Base-by-base conservation (phyloP, 2,329 filamentous ascomycete species). In the Aureobasidium sp. region DNA sequence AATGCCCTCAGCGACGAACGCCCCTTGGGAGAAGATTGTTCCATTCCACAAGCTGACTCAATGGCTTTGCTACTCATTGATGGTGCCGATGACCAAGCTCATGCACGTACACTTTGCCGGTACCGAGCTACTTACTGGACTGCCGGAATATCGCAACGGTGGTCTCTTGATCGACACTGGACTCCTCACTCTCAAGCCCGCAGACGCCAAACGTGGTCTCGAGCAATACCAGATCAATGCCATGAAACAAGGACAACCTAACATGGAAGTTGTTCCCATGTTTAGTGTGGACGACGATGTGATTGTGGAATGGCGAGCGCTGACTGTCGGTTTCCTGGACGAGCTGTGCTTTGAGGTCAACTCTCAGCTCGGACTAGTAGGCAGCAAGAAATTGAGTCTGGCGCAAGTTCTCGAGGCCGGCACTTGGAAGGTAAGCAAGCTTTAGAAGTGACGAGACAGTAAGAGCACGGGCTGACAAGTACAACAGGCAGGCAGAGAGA, bases 31-130 rank as follows among this genome's bases (percentile, higher is more conserved):
- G 72, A 87, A 82, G 67, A 93, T 95, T 68, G 84, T 93, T 11
- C 91, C 91, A 0, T 96, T 96, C 78, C 92, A 97, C 79, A 96
- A 96, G 76, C 82, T 96, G 39, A 95, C 91, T 0, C 91, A 96
- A 74, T 97, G 92, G 92, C 86, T 97, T 61, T 90, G 89, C 54
- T 96, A 96, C 76, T 96, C 91, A 2, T 83, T 97, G 61, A 95
- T 95, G 89, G 87, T 91, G 29, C 91, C 91, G 0, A 95, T 96
- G 87, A 84, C 87, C 61, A 89, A 86, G 66, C 75, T 96, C 27
- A 85, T 96, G 68, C 84, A 88, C 62, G 86, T 95, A 63, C 85
- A 91, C 66, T 94, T 94, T 73, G 86, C 88, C 3, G 90, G 91
- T 47, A 84, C 85, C 1, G 89, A 95, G 85, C 81, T 95, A 7